These are phyloP conservation scores for Apiotrichum gracile DNA, from an alignment of 1,284 basidiomycete species.

Conservation along the genomic window DNA sequence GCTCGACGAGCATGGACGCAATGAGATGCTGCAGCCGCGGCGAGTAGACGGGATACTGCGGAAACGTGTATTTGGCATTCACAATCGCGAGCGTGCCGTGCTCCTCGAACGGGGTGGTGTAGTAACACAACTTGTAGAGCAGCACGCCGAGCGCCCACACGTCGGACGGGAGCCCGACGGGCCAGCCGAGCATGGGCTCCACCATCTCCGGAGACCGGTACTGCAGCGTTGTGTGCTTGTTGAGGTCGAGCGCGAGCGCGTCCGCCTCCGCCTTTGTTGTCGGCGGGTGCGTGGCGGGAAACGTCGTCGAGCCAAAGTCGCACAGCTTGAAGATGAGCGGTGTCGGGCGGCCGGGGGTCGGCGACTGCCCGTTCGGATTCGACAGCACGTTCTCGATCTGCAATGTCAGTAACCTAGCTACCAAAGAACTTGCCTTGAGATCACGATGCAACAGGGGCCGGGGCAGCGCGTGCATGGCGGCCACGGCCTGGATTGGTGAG, in stretches of 20 bases:
- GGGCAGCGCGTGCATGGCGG: constrained; percentile 91
- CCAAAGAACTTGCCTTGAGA: constrained; percentile 58
- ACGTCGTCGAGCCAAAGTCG: constrained; percentile 92
- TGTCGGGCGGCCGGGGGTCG: constrained; percentile 54
- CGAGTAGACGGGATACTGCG: constrained; percentile 89
- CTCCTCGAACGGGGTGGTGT: constrained; percentile 97
- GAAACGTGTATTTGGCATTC: constrained; percentile 92
- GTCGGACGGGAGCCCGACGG: constrained; percentile 53
- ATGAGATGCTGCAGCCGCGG: constrained; percentile 78
- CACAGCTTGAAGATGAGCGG: constrained; percentile 80
- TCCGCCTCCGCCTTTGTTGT: constrained; percentile 73
- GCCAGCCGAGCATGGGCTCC: constrained; percentile 53
- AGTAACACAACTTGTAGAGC: constrained; percentile 86
- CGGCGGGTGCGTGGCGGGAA: constrained; percentile 63
- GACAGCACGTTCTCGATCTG: constrained; percentile 89
- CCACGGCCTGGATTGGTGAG: constrained; percentile 58
- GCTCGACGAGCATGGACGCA: constrained; percentile 79
- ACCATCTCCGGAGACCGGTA: constrained; percentile 99
- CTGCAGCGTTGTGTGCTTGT: constrained; percentile 89
- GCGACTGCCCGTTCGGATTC: constrained; percentile 22
- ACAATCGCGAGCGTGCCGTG: constrained; percentile 93
- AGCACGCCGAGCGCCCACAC: constrained; percentile 73
- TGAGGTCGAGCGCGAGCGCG: constrained; percentile 82
- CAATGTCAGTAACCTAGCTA: background rate
- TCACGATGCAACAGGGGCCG: constrained; percentile 85